Evolutionary conservation across 345 rosid genomes (phyloP), one percentile per base, ranked within the genome.

Genomic region (Salix exigua): DNA sequence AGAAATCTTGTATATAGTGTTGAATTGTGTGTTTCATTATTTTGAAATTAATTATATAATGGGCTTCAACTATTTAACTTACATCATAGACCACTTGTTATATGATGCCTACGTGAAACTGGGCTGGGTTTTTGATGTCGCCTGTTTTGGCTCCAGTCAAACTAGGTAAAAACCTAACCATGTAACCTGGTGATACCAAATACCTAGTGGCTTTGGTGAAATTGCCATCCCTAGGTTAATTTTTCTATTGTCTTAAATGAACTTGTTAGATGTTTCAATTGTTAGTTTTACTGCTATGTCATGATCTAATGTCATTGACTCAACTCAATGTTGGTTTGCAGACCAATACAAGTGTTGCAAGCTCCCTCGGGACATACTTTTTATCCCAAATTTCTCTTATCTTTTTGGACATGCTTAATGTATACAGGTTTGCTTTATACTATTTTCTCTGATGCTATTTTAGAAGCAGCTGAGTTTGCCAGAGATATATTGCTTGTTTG

Each of bases 311-410:
- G 10, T 31, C 33, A 68, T 38, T 51, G 75, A 42, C 75, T 16
- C 13, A 2, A 11, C 61, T 77, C 44, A 63, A 69, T 86, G 60
- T 69, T 80, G 9, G 28, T 77, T 77, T 90, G 88, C 94, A 96
- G 99, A 96, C 97, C 72, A 96, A 96, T 81, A 96, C 99, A 63
- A 96, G 99, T 83, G 99, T 87, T 75, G 98, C 99, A 82, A 88
- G 81, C 80, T 89, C 98, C 37, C 90, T 94, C 66, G 99, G 99
- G 75, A 92, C 99, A 7, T 90, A 85, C 82, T 94, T 96, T 85
- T 79, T 96, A 60, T 35, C 97, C 10, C 99, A 96, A 82, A 94
- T 96, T 68, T 88, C 98, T 76, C 75, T 88, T 75, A 94, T 94
- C 81, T 96, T 96, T 83, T 75, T 96, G 90, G 99, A 96, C 87